phyloP scores from a whole-genome alignment of 306 rosid genomes.

The Rosa lucieae region DNA sequence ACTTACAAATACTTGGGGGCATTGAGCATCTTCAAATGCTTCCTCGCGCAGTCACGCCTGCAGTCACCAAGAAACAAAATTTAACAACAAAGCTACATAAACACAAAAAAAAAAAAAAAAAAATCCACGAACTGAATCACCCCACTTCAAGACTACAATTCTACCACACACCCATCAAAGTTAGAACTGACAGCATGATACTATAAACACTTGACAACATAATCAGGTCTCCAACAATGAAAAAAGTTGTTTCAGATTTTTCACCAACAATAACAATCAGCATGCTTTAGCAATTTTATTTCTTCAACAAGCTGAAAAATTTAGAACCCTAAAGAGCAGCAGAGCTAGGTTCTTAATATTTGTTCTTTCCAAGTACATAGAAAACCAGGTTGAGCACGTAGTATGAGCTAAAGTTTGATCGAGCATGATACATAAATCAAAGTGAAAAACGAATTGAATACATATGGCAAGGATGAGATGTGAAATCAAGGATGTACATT shows the following conservation, averaged over 20 bases:
- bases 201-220: not conserved
- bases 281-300: not conserved
- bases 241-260: not conserved
- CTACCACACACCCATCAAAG: not conserved
- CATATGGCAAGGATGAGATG: not conserved
- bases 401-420: not conserved
- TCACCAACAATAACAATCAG: not conserved
- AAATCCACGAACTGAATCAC: not conserved
- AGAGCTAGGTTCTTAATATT: not conserved
- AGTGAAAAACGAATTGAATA: not conserved
- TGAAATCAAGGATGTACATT: conserved; percentile 8
- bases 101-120: not conserved
- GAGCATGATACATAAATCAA: not conserved
- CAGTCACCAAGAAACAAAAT: not conserved
- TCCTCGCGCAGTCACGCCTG: conserved; percentile 37
- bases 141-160: not conserved
- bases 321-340: not conserved
- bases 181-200: not conserved
- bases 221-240: not conserved
- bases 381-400: not conserved
- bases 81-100: not conserved
- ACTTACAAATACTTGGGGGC: conserved; percentile 52
- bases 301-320: not conserved
- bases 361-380: not conserved
- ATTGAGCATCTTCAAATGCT: conserved; percentile 52